Evolutionary conservation across 2,329 filamentous ascomycete genomes (phyloP).

Genomic region (Rutstroemia sp.): DNA sequence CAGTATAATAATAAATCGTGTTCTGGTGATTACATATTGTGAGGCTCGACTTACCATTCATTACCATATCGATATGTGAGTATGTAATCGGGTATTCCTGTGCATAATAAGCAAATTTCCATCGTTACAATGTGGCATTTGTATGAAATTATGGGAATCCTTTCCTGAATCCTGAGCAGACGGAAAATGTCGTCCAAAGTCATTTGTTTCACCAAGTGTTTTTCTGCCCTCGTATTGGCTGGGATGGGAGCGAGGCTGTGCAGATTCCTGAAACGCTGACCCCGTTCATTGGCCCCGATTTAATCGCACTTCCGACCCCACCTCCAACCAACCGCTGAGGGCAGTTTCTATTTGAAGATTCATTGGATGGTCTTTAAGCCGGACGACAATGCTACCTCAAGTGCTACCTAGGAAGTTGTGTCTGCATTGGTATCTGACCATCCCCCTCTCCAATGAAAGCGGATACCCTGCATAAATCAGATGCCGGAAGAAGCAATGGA

Average conservation of each 20-base stretch:
- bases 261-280: slow-evolving; percentile 3
- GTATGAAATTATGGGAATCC: slow-evolving; percentile 3
- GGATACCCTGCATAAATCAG: slow-evolving; percentile 1
- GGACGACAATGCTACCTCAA: not conserved
- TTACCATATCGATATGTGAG: not conserved
- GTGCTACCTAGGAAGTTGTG: not conserved
- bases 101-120: slow-evolving; percentile 5
- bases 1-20: not conserved
- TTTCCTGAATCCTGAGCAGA: slow-evolving; percentile 7
- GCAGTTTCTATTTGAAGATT: slow-evolving; percentile 2
- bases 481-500: not conserved
- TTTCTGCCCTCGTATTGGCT: not conserved
- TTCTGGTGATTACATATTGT: not conserved
- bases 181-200: not conserved
- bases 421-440: not conserved
- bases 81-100: no score
- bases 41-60: not conserved
- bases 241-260: not conserved
- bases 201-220: not conserved
- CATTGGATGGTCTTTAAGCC: not conserved
- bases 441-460: not conserved
- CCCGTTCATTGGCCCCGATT: not conserved
- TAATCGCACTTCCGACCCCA: not conserved
- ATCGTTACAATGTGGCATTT: slow-evolving; percentile 1
- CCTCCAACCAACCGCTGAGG: not conserved